Base-by-base conservation (phyloP, 257 asterid genomes). In the Nicotiana otophora region DNA sequence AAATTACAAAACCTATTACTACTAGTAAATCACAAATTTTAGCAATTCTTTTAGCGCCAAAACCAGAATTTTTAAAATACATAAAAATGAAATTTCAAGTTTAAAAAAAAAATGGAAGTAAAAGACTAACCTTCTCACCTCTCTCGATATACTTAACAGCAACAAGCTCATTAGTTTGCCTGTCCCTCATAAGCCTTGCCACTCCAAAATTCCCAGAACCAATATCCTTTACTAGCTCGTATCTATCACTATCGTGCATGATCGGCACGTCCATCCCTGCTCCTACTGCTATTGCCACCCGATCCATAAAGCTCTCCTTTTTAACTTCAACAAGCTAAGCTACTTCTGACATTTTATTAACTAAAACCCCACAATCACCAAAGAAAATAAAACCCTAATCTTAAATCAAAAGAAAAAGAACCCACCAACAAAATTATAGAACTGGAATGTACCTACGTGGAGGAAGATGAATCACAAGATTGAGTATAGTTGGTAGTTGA, bases 171-270 rank as follows among this genome's bases (percentile, higher is more conserved):
- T 90, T 89, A 8, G 93, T 96, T 55, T 91, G 93, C 26, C 97
- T 86, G 83, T 96, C 99, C 80, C 98, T 90, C 99, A 96, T 94
- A 12, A 94, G 90, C 83, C 98, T 91, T 20, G 99, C 99, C 70
- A 96, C 99, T 19, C 99, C 99, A 77, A 96, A 96, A 84, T 96
- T 96, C 26, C 99, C 99, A 84, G 99, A 91, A 82, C 99, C 99
- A 80, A 96, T 96, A 82, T 93, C 98, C 87, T 83, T 87, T 65
- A 96, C 98, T 58, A 96, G 94, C 87, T 94, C 98, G 46, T 94
- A 96, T 82, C 98, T 88, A 83, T 96, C 98, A 46, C 95, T 92
- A 17, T 96, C 98, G 53, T 96, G 99, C 97, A 94, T 88, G 80
- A 96, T 94, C 20, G 99, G 99, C 89, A 93, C 78, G 84, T 96